Evolutionary conservation across 2,329 filamentous ascomycete genomes (phyloP), one percentile per base, ranked within the genome.

Genomic region (Coleophoma crateriformis): DNA sequence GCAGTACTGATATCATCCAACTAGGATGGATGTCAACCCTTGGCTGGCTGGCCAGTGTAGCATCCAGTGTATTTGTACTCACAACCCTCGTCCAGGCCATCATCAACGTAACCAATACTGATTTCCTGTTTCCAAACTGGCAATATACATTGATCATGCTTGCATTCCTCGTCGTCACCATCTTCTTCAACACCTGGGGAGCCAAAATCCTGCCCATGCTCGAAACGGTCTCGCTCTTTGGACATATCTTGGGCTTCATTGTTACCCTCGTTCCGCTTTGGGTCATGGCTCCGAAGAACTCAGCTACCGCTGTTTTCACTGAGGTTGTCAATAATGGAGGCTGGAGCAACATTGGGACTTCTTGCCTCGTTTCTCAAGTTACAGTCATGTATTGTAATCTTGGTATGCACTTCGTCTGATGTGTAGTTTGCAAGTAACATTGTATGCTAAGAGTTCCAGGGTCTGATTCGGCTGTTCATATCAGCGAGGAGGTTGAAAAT

Each of bases 401-500:
- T 43, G 58, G 56, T 68, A 14, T 59, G 62, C 15, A 7, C 27
- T 27, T 27, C 27, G 3, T 10, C 27, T 27, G 27, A 27, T 27
- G 27, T 27, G 27, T 27, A 27, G 6, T 10, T 7, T 27, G 6
- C 27, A 3, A 27, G 27, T 27, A 27, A 27, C 27, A 15, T 2
- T n/a, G 19, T 41, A 41, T 10, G 19, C 17, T 19, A 20, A 19
- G 22, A 3, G 22, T 38, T n/a, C 33, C 13, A 48, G 49, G 47
- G 33, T 43, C 22, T 12, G 57, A 58, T 50, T 49, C 59, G 50
- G 65, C 56, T 47, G 67, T 54, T 7, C 62, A 71, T 50, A 69
- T 75, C 60, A 71, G 74, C 6, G 76, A 78, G 58, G 76, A 78
- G 57, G 71, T 78, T 27, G 64, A 69, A 43, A 68, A 75, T 45